Conservation (phyloP, 179 eudicot species). For the Corrigiola litoralis region DNA sequence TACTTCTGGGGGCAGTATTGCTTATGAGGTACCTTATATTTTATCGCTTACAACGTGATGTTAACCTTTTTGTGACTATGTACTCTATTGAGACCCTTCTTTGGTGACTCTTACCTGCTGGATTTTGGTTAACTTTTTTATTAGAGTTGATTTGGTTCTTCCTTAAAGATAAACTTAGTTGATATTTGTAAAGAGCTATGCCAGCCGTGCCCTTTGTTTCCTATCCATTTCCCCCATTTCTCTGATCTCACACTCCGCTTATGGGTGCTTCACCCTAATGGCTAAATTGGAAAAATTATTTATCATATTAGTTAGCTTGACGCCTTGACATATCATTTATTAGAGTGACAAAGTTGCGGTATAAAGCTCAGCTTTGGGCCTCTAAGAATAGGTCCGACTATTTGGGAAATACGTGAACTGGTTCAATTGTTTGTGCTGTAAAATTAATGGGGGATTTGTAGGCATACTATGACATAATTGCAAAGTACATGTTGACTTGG, state of each 20-base stretch:
- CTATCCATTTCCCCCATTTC: neutral
- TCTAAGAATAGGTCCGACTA: no score
- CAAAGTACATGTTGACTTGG: no score
- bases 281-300: no score
- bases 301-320: no score
- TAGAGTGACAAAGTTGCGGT: no score
- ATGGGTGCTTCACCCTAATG: no score
- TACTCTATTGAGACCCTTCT: neutral
- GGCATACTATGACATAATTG: no score
- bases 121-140: neutral
- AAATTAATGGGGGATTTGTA: no score
- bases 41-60: neutral
- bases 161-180: neutral
- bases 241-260: neutral
- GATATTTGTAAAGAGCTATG: neutral
- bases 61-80: neutral
- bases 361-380: no score
- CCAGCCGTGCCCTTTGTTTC: neutral
- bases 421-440: no score
- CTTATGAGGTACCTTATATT: conserved; percentile 52
- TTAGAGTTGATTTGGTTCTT: neutral
- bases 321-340: no score
- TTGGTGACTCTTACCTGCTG: neutral
- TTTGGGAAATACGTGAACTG: no score
- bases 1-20: conserved; percentile 66